Conservation (phyloP, 306 rosid species). For the Vachellia pachyceras region DNA sequence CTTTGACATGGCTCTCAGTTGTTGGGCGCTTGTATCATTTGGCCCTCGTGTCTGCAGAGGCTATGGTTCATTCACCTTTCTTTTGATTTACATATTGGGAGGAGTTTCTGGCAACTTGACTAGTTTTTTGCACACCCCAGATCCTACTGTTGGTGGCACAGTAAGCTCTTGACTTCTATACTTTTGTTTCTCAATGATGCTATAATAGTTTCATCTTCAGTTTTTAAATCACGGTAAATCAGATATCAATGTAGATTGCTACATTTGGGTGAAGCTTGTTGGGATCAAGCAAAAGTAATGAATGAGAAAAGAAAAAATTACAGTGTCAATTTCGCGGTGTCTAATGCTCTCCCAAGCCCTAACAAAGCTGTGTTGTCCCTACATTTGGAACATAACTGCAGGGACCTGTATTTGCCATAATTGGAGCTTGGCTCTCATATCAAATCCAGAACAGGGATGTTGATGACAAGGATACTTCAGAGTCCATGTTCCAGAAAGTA, state of each 20-base stretch:
- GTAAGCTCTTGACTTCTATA: constrained; percentile 43
- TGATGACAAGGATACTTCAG: constrained; percentile 55
- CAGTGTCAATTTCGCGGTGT: too few species aligned
- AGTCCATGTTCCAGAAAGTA: constrained; percentile 72
- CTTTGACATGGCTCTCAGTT: constrained; percentile 70
- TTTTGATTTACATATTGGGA: constrained; percentile 83
- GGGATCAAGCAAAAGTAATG: not conserved
- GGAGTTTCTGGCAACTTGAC: constrained; percentile 88
- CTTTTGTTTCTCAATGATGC: not conserved
- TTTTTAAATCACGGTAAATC: not conserved
- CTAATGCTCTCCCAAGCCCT: too few species aligned
- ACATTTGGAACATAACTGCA: constrained; percentile 33
- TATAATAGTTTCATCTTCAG: not conserved
- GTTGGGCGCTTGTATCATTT: constrained; percentile 69
- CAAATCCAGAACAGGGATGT: constrained; percentile 73
- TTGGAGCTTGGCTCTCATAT: constrained; percentile 92
- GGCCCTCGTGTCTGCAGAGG: constrained; percentile 87
- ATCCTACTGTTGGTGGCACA: constrained; percentile 87
- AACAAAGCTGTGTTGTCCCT: too few species aligned
- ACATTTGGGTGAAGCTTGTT: not conserved
- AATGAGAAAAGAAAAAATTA: not conserved
- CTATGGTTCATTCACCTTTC: constrained; percentile 79
- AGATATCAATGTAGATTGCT: not conserved
- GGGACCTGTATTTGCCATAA: constrained; percentile 91
- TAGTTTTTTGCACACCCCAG: constrained; percentile 86